Base-by-base conservation (phyloP, 1,284 basidiomycete genomes). In the Ceratobasidium sp. region DNA sequence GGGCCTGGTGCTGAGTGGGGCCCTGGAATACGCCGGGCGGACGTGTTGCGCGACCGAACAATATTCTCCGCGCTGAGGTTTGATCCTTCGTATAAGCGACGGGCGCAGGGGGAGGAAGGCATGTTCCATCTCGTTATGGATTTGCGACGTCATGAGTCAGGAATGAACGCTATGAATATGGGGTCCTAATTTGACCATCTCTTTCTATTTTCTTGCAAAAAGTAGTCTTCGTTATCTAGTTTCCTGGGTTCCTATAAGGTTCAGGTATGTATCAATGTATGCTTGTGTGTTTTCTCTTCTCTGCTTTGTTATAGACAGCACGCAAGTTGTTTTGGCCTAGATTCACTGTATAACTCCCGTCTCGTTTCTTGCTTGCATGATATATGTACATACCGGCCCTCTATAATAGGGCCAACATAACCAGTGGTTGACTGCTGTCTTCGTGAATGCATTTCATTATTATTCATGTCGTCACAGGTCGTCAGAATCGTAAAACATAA, bases 291-390 rank as follows among this genome's bases (percentile, higher is more conserved):
- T 41, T 41, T 57, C n/a, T 57, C 3, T 24, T 57, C 2, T 33
- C 44, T 44, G 22, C 14, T 56, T 56, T 33, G 19, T 22, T 29
- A 24, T 27, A 22, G 54, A 41, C 36, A 41, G 36, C 22, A 50
- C 50, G 17, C 48, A 66, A 2, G 15, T 41, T 47, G 36, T 56
- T 48, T 45, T 29, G 66, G 11, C 45, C 6, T 51, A 57, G 48
- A 56, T 22, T 69, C 48, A 69, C 51, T 69, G 66, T 69, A 69
- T 69, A 69, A 57, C 53, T 53, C 53, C 44, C 66, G 29, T 45
- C n/a, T 29, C 36, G 9, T 44, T 19, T 27, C 57, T 24, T 17
- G 48, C 50, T 41, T 27, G 29, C 62, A 44, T 27, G 22, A 17
- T 50, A 64, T 29, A 64, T 64, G 47, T 64, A 50, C 62, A 22